Conservation (phyloP, 1,284 basidiomycete species). For the Pseudozyma flocculosa region DNA sequence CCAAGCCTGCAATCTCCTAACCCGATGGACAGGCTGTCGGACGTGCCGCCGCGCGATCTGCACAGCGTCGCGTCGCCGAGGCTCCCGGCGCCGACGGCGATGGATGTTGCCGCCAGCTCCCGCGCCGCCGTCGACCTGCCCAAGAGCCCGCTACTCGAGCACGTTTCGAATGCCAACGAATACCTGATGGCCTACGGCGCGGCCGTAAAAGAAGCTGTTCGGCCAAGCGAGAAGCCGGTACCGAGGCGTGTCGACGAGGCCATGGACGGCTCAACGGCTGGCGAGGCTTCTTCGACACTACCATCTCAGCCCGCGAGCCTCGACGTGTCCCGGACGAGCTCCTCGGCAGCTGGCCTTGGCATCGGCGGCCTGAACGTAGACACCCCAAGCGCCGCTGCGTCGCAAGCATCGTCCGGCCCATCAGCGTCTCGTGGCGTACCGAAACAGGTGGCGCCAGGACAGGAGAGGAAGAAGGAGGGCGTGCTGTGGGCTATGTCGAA, state of each 20-base stretch:
- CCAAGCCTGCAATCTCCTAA: too few relatives aligned
- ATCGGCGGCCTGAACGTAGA: background rate
- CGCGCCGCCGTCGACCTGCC: background rate
- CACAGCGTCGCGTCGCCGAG: background rate
- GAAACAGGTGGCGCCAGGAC: conserved; percentile 4
- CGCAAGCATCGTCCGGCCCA: background rate
- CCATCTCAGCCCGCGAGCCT: background rate
- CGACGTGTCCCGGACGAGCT: background rate
- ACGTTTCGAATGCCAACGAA: background rate
- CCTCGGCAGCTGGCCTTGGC: background rate
- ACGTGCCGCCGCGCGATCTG: too few relatives aligned
- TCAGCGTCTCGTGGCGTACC: background rate
- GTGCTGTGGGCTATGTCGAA: conserved; percentile 46
- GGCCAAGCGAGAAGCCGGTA: background rate
- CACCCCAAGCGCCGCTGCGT: background rate
- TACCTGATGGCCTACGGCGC: background rate
- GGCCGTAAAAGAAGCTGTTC: background rate
- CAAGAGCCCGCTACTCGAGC: background rate
- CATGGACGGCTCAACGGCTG: background rate
- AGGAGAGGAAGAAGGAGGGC: conserved; percentile 46
- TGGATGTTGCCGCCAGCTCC: background rate
- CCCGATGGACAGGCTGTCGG: too few relatives aligned
- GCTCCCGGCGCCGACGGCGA: too few relatives aligned
- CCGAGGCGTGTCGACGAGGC: background rate
- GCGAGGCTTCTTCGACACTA: background rate